Conservation (phyloP, 208 protist species). For the Acanthamoeba royreba region DNA sequence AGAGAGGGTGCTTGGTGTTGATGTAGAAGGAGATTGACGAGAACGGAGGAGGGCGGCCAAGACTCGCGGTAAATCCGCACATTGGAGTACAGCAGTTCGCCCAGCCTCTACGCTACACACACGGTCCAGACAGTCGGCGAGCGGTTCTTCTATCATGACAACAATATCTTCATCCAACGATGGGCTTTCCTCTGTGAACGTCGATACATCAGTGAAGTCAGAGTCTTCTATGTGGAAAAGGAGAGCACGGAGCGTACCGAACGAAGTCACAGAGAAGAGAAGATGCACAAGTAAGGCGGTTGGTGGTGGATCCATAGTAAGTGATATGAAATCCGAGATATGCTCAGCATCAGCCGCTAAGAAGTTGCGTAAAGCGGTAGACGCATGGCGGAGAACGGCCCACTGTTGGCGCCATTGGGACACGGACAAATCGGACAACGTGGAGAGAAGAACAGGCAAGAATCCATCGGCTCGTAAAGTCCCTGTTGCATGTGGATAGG, state of each 20-base stretch:
- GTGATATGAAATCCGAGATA: background rate
- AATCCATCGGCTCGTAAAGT: background rate
- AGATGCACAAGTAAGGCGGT: background rate
- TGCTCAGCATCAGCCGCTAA: background rate
- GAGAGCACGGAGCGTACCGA: too few relatives aligned
- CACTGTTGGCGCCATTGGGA: background rate
- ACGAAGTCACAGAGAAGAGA: background rate
- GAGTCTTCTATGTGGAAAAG: too few relatives aligned
- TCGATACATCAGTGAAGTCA: too few relatives aligned
- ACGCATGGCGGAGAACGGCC: background rate
- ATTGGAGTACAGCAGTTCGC: background rate
- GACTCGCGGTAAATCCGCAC: background rate
- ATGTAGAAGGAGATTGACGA: background rate
- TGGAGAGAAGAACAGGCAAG: background rate
- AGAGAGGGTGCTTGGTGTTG: background rate
- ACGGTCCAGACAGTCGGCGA: background rate
- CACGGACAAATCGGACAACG: background rate
- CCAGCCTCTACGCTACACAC: background rate
- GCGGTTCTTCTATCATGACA: background rate
- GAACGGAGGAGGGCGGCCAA: background rate
- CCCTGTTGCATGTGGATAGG: background rate
- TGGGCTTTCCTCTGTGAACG: too few relatives aligned
- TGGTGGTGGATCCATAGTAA: background rate
- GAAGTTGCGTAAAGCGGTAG: background rate
- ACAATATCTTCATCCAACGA: too few relatives aligned